Evolutionary conservation across 148 eudicot species (phyloP).

Genomic region (Dianthus caryophyllus): DNA sequence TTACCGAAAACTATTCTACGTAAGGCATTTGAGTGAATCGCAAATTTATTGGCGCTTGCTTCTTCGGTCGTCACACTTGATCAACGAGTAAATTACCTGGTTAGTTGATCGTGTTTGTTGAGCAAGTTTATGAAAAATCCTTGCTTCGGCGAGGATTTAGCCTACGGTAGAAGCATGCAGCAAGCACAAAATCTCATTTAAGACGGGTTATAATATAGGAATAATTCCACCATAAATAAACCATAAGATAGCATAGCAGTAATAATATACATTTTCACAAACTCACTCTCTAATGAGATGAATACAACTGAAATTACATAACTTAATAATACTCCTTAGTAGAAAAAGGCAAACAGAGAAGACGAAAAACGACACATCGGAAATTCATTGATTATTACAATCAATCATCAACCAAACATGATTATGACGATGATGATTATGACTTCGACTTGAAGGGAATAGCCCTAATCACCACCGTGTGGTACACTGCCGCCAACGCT

Average conservation of each 20-base stretch:
- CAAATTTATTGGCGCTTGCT: too few relatives aligned
- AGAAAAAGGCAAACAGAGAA: not conserved
- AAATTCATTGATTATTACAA: not conserved
- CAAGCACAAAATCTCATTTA: too few relatives aligned
- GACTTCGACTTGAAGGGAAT: conserved; percentile 64
- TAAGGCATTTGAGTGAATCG: too few relatives aligned
- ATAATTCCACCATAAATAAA: not conserved
- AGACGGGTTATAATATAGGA: too few relatives aligned
- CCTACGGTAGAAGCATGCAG: too few relatives aligned
- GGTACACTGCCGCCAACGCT: conserved; percentile 63
- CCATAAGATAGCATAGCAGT: not conserved
- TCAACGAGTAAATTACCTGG: too few relatives aligned
- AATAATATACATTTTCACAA: conserved; percentile 31
- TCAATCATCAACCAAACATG: not conserved
- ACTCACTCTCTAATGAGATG: not conserved
- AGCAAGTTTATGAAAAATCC: too few relatives aligned
- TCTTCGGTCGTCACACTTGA: too few relatives aligned
- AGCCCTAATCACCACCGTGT: conserved; percentile 63
- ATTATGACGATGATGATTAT: not conserved
- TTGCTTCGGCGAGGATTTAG: too few relatives aligned
- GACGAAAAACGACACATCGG: not conserved
- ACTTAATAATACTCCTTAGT: not conserved
- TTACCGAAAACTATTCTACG: too few relatives aligned
- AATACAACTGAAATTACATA: conserved; percentile 4
- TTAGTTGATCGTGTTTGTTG: too few relatives aligned